phyloP scores from a whole-genome alignment of 192 early-diverging fungal genomes.

The Lobosporangium transversale region DNA sequence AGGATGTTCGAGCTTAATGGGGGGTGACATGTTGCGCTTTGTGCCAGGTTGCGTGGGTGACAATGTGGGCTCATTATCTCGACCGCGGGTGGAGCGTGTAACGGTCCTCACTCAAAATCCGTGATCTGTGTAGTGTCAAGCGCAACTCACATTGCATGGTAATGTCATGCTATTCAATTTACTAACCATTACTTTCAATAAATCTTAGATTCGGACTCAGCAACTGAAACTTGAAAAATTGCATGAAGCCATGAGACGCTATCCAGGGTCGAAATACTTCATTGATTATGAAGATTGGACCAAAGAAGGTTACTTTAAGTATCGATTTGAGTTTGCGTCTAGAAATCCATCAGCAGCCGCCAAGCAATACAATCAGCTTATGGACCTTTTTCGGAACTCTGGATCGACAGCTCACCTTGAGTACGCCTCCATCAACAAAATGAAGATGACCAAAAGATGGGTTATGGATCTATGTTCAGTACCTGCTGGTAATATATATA shows the following conservation, averaged over 20 bases:
- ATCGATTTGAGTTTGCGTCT: too few species aligned
- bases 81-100: not conserved
- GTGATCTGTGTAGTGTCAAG: not conserved
- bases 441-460: not conserved
- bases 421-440: not conserved
- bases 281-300: not conserved
- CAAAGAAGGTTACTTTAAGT: not conserved
- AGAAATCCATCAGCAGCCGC: not conserved
- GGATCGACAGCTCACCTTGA: not conserved
- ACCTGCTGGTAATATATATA: not conserved
- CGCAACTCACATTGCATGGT: not conserved
- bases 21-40: not conserved
- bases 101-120: not conserved
- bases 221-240: not conserved
- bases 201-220: not conserved
- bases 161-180: not conserved
- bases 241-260: not conserved
- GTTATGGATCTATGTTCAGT: not conserved
- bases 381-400: too few species aligned
- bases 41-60: not conserved
- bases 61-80: not conserved
- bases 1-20: slow-evolving; percentile 1
- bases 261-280: not conserved
- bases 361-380: not conserved
- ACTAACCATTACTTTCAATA: not conserved